A percentile compares a stretch with the other conserved stretches of the same genome.
Evolutionary conservation across 306 rosid genomes (phyloP).

Genomic region (Cucurbita pepo): DNA sequence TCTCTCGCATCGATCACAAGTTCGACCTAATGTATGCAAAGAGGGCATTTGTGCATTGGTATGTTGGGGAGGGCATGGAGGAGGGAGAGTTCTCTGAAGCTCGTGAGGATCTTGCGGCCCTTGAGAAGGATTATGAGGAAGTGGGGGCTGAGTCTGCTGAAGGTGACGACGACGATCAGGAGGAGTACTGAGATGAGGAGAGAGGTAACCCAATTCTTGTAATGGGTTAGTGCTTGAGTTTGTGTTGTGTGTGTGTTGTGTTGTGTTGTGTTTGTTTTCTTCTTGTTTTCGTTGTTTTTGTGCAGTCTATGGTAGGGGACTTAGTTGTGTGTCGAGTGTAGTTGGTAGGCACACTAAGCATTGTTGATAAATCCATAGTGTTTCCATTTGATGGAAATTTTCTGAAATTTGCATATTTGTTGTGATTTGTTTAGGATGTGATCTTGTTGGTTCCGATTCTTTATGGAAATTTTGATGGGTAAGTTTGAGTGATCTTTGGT

Average conservation of each 20-base stretch:
- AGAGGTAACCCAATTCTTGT: neutral
- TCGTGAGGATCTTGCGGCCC: conserved; percentile 90
- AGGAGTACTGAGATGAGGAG: conserved; percentile 27
- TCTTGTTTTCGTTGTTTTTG: too few relatives aligned
- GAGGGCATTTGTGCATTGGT: conserved; percentile 92
- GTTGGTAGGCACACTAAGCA: too few relatives aligned
- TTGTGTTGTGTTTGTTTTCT: neutral
- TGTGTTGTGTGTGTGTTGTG: neutral
- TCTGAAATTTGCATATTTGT: too few relatives aligned
- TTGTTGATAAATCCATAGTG: too few relatives aligned
- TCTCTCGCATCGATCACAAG: conserved; percentile 74
- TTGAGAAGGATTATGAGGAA: conserved; percentile 87
- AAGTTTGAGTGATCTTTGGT: too few relatives aligned
- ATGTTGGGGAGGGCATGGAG: conserved; percentile 97
- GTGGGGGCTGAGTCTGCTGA: conserved; percentile 84
- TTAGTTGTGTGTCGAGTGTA: too few relatives aligned
- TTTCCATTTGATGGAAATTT: too few relatives aligned
- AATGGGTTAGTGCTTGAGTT: neutral
- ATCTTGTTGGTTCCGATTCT: too few relatives aligned
- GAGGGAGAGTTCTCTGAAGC: conserved; percentile 97
- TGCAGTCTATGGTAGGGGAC: too few relatives aligned
- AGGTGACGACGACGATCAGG: conserved; percentile 56
- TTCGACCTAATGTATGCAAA: conserved; percentile 89
- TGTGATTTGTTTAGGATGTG: too few relatives aligned
- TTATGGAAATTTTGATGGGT: too few relatives aligned